Conservation (phyloP, 306 rosid genomes). For the Rosa persica region DNA sequence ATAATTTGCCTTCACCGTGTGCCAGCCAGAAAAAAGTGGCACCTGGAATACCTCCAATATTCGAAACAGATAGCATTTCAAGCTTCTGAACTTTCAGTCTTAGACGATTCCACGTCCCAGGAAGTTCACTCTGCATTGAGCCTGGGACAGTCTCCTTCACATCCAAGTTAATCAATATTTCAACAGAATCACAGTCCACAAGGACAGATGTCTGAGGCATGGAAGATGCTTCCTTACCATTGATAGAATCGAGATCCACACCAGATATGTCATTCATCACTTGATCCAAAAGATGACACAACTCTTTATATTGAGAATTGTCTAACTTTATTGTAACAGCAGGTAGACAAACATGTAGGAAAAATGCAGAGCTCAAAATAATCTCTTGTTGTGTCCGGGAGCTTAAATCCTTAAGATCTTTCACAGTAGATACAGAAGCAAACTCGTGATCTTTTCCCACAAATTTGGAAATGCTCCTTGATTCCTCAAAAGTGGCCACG, state of each 20-base stretch:
- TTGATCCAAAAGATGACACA: slow-evolving; percentile 54
- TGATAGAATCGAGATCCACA: slow-evolving; percentile 37
- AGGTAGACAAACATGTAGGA: slow-evolving; percentile 49
- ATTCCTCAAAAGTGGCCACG: slow-evolving; percentile 62
- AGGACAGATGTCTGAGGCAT: slow-evolving; percentile 66
- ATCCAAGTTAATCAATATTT: slow-evolving; percentile 57
- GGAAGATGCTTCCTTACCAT: slow-evolving; percentile 37
- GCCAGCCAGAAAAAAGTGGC: slow-evolving; percentile 77
- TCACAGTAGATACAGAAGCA: slow-evolving; percentile 70
- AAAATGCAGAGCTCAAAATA: slow-evolving; percentile 72
- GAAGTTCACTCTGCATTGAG: slow-evolving; percentile 83
- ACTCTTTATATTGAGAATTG: slow-evolving; percentile 52
- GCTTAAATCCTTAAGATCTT: slow-evolving; percentile 63
- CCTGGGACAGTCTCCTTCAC: slow-evolving; percentile 45
- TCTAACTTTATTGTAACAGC: slow-evolving; percentile 44
- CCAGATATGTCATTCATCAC: slow-evolving; percentile 50
- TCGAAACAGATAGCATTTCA: slow-evolving; percentile 63
- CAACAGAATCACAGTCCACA: slow-evolving; percentile 61
- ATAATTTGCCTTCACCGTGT: slow-evolving; percentile 85
- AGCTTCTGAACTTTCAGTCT: slow-evolving; percentile 67
- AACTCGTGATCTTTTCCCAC: slow-evolving; percentile 64
- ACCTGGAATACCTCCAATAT: slow-evolving; percentile 68
- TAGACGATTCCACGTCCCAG: slow-evolving; percentile 76
- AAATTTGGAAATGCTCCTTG: slow-evolving; percentile 55
- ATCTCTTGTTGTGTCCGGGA: slow-evolving; percentile 78